A percentile compares a stretch with the other conserved stretches of the same genome.
These are phyloP conservation scores for Saussurea involucrata DNA, from an alignment of 129 eudicot genomes.

Conservation along the genomic window DNA sequence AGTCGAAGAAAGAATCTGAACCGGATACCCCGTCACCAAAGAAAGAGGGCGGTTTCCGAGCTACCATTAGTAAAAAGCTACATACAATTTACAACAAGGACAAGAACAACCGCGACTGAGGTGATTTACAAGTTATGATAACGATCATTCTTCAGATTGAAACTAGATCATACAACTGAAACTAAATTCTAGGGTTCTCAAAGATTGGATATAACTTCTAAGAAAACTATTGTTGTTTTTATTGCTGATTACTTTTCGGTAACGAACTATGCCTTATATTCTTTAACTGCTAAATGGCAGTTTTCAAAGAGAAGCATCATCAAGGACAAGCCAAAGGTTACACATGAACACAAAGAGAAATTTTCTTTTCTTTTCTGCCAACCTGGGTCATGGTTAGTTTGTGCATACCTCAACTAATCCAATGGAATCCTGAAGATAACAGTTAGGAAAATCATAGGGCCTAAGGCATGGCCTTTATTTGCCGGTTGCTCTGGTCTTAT, in stretches of 20 bases:
- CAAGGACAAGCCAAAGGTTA: background rate
- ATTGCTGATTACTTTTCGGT: background rate
- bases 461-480: background rate
- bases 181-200: background rate
- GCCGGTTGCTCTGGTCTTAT: no score
- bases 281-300: background rate
- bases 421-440: background rate
- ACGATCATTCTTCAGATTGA: background rate
- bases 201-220: constrained; percentile 1
- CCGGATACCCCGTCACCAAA: constrained; percentile 31
- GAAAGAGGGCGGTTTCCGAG: constrained; percentile 46
- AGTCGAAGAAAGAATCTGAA: constrained; percentile 52
- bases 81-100: background rate
- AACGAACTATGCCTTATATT: background rate
- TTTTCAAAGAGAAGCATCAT: constrained; percentile 2
- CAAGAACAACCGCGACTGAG: constrained; percentile 25
- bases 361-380: background rate
- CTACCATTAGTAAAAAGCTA: constrained; percentile 37
- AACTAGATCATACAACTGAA: background rate
- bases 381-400: background rate
- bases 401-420: background rate
- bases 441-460: background rate
- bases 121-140: constrained; percentile 12
- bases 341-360: background rate
- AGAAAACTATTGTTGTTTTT: background rate